Conservation (phyloP, 768 basidiomycete species). For the Russula sp. region DNA sequence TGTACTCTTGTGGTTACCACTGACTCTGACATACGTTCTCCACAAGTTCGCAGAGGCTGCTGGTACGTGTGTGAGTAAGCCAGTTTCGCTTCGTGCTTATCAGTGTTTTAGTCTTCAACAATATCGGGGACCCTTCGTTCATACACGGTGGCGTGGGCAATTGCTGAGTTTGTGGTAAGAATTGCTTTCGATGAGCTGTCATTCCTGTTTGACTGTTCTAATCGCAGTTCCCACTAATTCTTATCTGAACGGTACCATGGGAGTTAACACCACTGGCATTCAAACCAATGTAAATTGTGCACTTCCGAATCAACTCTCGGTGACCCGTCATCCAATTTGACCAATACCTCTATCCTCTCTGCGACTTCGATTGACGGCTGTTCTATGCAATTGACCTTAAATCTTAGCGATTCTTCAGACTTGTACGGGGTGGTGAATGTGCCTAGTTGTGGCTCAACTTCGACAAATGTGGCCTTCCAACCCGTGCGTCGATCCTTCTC, state of each 20-base stretch:
- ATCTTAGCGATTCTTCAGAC: conserved; percentile 39
- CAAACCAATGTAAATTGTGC: conserved; percentile 49
- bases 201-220: background rate
- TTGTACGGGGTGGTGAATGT: conserved; percentile 52
- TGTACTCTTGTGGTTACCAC: conserved; percentile 38
- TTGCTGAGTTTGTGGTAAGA: conserved; percentile 50
- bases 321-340: conserved; percentile 33
- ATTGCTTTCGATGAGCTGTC: background rate
- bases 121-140: conserved; percentile 58
- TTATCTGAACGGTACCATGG: conserved; percentile 52
- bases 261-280: conserved; percentile 51
- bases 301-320: conserved; percentile 35
- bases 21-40: background rate
- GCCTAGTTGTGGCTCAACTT: conserved; percentile 35
- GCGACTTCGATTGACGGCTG: conserved; percentile 54
- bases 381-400: conserved; percentile 38
- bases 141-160: conserved; percentile 51
- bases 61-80: conserved; percentile 13
- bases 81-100: conserved; percentile 36
- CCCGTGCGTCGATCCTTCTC: conserved; percentile 36
- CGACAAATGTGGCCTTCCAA: conserved; percentile 41
- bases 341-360: conserved; percentile 40
- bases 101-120: conserved; percentile 45
- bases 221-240: conserved; percentile 44
- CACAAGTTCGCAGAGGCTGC: conserved; percentile 27